A percentile compares a stretch with the other conserved stretches of the same genome.
phyloP scores from a whole-genome alignment of 495 filamentous ascomycete species.

The Peziza echinospora region DNA sequence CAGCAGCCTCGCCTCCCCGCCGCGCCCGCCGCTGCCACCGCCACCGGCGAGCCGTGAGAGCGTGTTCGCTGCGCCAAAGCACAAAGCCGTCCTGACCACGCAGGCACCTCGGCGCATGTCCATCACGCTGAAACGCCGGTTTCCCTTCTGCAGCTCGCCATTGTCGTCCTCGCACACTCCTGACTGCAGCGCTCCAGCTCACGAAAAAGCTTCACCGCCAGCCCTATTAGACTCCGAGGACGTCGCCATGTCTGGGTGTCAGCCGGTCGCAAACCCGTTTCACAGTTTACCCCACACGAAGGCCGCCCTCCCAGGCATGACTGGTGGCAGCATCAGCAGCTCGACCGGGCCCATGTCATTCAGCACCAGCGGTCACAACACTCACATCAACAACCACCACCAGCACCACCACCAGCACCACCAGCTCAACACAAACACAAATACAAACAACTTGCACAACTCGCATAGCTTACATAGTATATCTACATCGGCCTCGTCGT shows the following conservation, averaged over 20 bases:
- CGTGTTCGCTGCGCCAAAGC: neutral
- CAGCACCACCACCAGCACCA: too few relatives aligned
- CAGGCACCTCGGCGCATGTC: constrained; percentile 15
- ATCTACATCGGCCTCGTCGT: constrained; percentile 66
- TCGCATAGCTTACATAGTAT: constrained; percentile 27
- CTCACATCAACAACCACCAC: constrained; percentile 30
- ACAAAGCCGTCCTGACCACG: neutral
- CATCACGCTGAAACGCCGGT: constrained; percentile 19
- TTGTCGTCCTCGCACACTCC: neutral
- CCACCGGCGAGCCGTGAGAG: neutral
- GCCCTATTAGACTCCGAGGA: constrained; percentile 1
- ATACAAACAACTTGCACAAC: too few relatives aligned
- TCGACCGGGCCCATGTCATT: constrained; percentile 8
- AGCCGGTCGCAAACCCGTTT: constrained; percentile 12
- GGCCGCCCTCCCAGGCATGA: constrained; percentile 1
- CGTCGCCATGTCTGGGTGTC: constrained; percentile 18
- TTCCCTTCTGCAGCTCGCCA: constrained; percentile 20
- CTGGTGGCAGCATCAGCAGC: constrained; percentile 5
- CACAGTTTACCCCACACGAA: constrained; percentile 8
- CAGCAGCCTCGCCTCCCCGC: constrained; percentile 15
- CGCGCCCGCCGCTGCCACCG: constrained; percentile 11
- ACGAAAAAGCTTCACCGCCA: neutral
- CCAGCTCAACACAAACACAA: too few relatives aligned
- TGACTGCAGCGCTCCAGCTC: neutral
- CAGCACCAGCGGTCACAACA: constrained; percentile 4